phyloP scores from a whole-genome alignment of 106 monocot genomes.

The Alisma plantagoaquatica region DNA sequence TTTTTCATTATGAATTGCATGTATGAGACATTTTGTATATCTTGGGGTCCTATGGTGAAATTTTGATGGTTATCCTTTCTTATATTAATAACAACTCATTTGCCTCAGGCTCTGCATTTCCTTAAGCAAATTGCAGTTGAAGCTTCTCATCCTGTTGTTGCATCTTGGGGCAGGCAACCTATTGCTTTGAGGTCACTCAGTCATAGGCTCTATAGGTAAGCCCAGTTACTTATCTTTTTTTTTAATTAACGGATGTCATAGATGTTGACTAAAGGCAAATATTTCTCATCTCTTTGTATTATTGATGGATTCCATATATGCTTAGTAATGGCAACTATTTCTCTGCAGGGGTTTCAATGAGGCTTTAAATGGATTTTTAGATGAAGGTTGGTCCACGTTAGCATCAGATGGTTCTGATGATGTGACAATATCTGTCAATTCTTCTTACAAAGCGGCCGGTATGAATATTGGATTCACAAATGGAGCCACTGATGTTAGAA shows the following conservation, averaged over 20 bases:
- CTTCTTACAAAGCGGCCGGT: slow-evolving; percentile 33
- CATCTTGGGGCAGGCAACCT: slow-evolving; percentile 49
- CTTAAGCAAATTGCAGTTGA: slow-evolving; percentile 60
- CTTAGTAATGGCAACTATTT: not conserved
- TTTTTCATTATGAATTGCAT: too few relatives aligned
- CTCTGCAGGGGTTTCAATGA: slow-evolving; percentile 59
- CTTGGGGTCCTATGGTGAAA: not conserved
- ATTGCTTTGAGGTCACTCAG: slow-evolving; percentile 49
- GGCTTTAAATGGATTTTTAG: slow-evolving; percentile 54
- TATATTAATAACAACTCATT: not conserved
- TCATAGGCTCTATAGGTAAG: slow-evolving; percentile 49
- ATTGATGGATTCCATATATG: not conserved
- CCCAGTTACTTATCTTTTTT: too few relatives aligned
- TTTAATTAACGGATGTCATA: too few relatives aligned
- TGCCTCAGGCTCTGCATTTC: slow-evolving; percentile 45
- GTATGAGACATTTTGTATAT: not conserved
- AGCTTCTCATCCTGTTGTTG: slow-evolving; percentile 24
- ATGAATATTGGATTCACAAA: slow-evolving; percentile 39
- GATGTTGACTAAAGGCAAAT: too few relatives aligned
- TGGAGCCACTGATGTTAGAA: slow-evolving; percentile 20
- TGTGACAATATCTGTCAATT: slow-evolving; percentile 54
- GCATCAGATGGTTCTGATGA: slow-evolving; percentile 45
- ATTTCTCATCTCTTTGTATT: not conserved
- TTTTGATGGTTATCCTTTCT: not conserved
- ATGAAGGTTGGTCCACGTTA: slow-evolving; percentile 61